Percentiles rank a stretch among this genome's conserved stretches.
phyloP scores from a whole-genome alignment of 768 basidiomycete species.

The Panaeolus cyanescens region DNA sequence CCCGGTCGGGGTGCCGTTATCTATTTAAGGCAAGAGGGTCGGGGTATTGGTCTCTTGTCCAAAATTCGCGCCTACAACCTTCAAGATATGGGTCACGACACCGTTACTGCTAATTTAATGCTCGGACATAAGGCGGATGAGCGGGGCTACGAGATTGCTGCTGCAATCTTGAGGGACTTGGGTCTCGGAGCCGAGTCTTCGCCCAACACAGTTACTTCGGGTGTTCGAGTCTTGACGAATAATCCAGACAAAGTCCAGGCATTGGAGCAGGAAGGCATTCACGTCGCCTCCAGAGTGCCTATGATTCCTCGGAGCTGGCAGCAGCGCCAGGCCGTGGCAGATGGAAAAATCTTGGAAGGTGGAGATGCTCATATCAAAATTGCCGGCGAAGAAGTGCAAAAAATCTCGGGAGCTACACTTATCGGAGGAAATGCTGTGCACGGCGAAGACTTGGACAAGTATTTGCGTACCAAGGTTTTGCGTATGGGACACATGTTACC shows the following conservation, averaged over 20 bases:
- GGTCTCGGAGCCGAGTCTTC: constrained; percentile 59
- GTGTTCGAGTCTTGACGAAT: constrained; percentile 87
- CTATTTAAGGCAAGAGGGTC: constrained; percentile 96
- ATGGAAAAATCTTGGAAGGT: constrained; percentile 21
- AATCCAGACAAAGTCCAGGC: constrained; percentile 97
- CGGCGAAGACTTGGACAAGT: constrained; percentile 91
- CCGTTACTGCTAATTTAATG: constrained; percentile 96
- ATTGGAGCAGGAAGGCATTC: constrained; percentile 80
- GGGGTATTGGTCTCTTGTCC: constrained; percentile 93
- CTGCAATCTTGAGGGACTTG: constrained; percentile 86
- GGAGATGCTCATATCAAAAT: constrained; percentile 14
- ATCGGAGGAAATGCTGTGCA: constrained; percentile 77
- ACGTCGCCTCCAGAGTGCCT: constrained; percentile 79
- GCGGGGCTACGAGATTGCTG: constrained; percentile 90
- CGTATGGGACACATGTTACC: constrained; percentile 96
- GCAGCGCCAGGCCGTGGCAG: constrained; percentile 35
- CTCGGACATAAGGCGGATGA: constrained; percentile 95
- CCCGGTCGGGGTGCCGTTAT: constrained; percentile 91
- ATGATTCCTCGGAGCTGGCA: constrained; percentile 96
- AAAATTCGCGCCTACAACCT: constrained; percentile 98
- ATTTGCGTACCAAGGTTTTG: constrained; percentile 93
- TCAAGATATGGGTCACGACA: constrained; percentile 97
- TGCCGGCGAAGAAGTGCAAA: constrained; percentile 32
- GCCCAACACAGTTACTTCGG: constrained; percentile 38
- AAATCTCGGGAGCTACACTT: constrained; percentile 68